Conservation (phyloP, 1,284 basidiomycete species). For the Microbotryum intermedium region DNA sequence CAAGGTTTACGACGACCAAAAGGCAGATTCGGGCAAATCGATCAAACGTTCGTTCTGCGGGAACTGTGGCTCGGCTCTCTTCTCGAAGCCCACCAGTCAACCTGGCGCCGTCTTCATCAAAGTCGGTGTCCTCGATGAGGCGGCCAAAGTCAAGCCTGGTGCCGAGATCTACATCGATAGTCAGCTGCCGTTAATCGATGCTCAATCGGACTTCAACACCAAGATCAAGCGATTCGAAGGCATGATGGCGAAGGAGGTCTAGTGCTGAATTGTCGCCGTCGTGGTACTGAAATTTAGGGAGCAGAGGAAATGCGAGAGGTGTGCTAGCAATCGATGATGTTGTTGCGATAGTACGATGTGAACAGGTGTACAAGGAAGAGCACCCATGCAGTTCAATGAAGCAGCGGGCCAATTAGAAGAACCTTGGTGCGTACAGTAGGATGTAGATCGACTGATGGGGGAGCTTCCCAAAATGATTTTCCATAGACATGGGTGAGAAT, state of each 20-base stretch:
- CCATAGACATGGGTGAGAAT: too few relatives aligned
- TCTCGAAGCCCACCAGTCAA: constrained; percentile 1
- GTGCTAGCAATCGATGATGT: too few relatives aligned
- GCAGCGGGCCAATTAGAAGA: too few relatives aligned
- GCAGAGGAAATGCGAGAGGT: too few relatives aligned
- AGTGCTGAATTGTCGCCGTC: neutral
- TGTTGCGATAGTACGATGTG: too few relatives aligned
- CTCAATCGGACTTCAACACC: neutral
- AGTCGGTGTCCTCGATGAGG: constrained; percentile 11
- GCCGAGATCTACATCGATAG: constrained; percentile 14
- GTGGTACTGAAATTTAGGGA: too few relatives aligned
- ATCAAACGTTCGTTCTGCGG: constrained; percentile 18
- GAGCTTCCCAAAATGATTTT: too few relatives aligned
- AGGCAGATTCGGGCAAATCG: constrained; percentile 12
- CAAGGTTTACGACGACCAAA: constrained; percentile 12
- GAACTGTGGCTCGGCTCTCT: constrained; percentile 14
- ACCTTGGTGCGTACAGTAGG: too few relatives aligned
- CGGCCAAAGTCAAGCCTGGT: constrained; percentile 12
- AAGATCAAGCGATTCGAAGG: constrained; percentile 15
- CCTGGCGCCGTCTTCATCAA: constrained; percentile 12
- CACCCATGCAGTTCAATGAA: too few relatives aligned
- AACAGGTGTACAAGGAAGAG: too few relatives aligned
- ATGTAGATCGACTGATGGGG: too few relatives aligned
- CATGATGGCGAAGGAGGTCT: constrained; percentile 22
- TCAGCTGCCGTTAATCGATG: constrained; percentile 3